Conservation (phyloP, 179 eudicot species). For the Beta macrorhiza region DNA sequence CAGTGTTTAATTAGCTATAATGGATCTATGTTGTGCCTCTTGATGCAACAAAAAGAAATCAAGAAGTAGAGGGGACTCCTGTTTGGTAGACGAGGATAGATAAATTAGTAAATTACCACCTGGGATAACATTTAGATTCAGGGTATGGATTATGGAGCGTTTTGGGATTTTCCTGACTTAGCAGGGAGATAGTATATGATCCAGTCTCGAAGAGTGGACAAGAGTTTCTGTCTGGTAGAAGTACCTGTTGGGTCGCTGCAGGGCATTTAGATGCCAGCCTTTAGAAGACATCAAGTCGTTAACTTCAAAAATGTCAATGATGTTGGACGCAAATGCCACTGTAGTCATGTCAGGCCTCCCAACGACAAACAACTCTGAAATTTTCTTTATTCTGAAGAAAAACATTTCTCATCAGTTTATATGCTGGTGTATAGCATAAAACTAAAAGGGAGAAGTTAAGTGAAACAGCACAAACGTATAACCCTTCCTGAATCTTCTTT, state of each 20-base stretch:
- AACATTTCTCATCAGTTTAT: background rate
- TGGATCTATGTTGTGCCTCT: background rate
- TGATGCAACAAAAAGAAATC: background rate
- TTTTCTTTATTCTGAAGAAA: constrained; percentile 57
- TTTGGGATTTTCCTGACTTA: background rate
- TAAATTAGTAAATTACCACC: background rate
- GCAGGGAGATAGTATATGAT: background rate
- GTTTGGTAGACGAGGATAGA: background rate
- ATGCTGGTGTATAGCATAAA: background rate
- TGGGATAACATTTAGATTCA: background rate
- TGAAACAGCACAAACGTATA: constrained; percentile 25
- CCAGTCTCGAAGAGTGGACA: background rate
- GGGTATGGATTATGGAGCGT: background rate
- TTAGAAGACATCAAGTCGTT: constrained; percentile 84
- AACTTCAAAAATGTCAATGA: constrained; percentile 89
- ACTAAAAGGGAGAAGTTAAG: background rate
- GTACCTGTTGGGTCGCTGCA: constrained; percentile 94
- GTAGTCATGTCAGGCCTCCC: constrained; percentile 98
- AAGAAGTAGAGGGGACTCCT: background rate
- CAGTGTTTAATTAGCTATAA: background rate
- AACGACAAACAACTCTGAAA: constrained; percentile 66
- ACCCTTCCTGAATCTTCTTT: constrained; percentile 84
- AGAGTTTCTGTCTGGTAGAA: background rate
- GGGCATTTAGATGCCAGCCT: constrained; percentile 96
- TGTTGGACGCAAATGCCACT: constrained; percentile 80